phyloP scores from a whole-genome alignment of 345 rosid genomes.

The Salix arbutifolia region DNA sequence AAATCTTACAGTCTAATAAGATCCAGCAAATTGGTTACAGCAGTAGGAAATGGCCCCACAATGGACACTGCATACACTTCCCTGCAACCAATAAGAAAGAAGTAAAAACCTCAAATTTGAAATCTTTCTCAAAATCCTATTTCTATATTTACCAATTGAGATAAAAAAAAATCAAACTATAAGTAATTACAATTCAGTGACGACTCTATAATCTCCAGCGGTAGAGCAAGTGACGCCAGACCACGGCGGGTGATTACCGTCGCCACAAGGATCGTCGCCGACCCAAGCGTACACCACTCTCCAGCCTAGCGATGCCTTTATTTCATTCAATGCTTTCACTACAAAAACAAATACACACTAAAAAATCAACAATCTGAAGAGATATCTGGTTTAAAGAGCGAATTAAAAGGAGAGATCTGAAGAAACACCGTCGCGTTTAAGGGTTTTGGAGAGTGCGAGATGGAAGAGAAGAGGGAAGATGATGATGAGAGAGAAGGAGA shows the following conservation, averaged over 20 bases:
- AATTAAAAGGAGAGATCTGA: background rate
- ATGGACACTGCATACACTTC: slow-evolving; percentile 92
- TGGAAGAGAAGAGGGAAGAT: slow-evolving; percentile 29
- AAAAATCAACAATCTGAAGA: background rate
- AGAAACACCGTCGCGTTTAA: slow-evolving; percentile 40
- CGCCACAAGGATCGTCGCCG: slow-evolving; percentile 98
- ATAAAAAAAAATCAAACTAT: background rate
- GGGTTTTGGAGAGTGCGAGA: slow-evolving; percentile 47
- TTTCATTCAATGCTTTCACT: slow-evolving; percentile 97
- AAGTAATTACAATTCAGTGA: slow-evolving; percentile 64
- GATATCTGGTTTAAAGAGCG: background rate
- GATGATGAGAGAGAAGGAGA: slow-evolving; percentile 20
- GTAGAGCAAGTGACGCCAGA: slow-evolving; percentile 92
- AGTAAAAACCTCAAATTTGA: background rate
- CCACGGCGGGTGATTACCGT: slow-evolving; percentile 83
- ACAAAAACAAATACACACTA: background rate
- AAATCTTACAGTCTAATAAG: slow-evolving; percentile 67
- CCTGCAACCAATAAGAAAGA: slow-evolving; percentile 32
- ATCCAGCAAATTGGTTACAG: slow-evolving; percentile 86
- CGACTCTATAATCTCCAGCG: slow-evolving; percentile 84
- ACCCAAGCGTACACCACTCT: slow-evolving; percentile 95
- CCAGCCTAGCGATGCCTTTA: slow-evolving; percentile 97
- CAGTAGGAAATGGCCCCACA: slow-evolving; percentile 91
- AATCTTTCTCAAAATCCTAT: background rate
- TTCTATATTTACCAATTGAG: background rate